Conservation (phyloP, 1,284 basidiomycete genomes). For the Apiotrichum montevideense region DNA sequence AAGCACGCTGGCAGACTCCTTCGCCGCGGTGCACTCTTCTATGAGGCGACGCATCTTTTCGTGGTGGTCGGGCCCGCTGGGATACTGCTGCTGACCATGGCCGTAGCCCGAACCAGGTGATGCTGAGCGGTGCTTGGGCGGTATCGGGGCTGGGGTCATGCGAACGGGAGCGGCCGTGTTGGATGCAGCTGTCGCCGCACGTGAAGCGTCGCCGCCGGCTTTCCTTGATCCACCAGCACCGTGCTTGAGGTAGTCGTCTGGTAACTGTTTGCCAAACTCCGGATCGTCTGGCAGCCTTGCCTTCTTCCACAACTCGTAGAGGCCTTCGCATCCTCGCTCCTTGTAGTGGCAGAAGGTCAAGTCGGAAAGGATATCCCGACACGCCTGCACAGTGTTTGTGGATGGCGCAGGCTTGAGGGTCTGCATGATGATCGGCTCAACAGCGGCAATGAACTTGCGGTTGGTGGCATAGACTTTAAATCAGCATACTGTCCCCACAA, state of each 20-base stretch:
- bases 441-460: constrained; percentile 35
- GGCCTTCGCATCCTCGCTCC: constrained; percentile 38
- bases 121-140: background rate
- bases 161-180: too few relatives aligned
- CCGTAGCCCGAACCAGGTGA: constrained; percentile 9
- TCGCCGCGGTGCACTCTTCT: constrained; percentile 36
- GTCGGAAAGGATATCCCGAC: constrained; percentile 33
- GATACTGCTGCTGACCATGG: constrained; percentile 17
- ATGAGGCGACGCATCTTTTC: constrained; percentile 37
- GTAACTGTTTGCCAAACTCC: constrained; percentile 37
- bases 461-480: constrained; percentile 32
- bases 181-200: background rate
- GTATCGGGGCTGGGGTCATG: background rate
- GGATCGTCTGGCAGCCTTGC: constrained; percentile 41
- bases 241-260: constrained; percentile 21
- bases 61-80: constrained; percentile 30
- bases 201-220: background rate
- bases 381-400: constrained; percentile 1
- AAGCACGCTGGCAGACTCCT: constrained; percentile 36
- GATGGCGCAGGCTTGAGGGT: constrained; percentile 4
- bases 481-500: too few relatives aligned
- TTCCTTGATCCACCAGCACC: background rate
- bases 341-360: constrained; percentile 35
- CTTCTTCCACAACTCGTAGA: constrained; percentile 41
- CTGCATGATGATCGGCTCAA: constrained; percentile 25